A percentile compares a stretch with the other conserved stretches of the same genome.
These are phyloP conservation scores for Chaetoscypha palmicola DNA, from an alignment of 2,329 filamentous ascomycete genomes.

Conservation along the genomic window DNA sequence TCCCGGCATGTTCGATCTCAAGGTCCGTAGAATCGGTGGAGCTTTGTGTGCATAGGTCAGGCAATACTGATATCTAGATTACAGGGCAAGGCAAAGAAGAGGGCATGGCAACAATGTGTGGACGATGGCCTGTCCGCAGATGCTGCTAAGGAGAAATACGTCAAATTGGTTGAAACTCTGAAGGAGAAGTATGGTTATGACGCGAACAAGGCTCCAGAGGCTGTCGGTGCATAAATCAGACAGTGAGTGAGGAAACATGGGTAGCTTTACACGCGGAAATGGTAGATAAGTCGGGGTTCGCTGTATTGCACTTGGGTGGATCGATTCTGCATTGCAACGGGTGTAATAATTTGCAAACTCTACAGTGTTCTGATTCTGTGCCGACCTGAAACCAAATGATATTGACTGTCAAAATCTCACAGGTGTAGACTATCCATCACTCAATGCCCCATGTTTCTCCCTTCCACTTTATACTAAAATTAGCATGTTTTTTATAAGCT, in stretches of 20 bases:
- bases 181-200: slow-evolving; percentile 65
- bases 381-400: too few species aligned
- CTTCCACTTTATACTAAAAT: slow-evolving; percentile 17
- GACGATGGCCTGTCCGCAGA: slow-evolving; percentile 54
- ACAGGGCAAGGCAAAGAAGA: slow-evolving; percentile 70
- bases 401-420: too few species aligned
- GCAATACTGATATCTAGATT: background rate
- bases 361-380: too few species aligned
- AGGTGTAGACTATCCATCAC: too few species aligned
- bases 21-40: too few species aligned
- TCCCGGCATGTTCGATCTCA: slow-evolving; percentile 65
- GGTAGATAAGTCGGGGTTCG: background rate
- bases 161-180: slow-evolving; percentile 62
- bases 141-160: slow-evolving; percentile 70
- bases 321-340: too few species aligned
- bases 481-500: slow-evolving; percentile 1
- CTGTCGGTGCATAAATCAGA: slow-evolving; percentile 33
- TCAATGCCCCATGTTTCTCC: slow-evolving; percentile 17
- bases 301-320: background rate
- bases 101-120: slow-evolving; percentile 65
- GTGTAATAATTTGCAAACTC: too few species aligned
- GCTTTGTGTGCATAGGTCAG: background rate
- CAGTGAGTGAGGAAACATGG: background rate
- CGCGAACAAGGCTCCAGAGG: slow-evolving; percentile 55
- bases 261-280: background rate